Base-by-base conservation (phyloP, 768 basidiomycete species). In the Solioccasus polychromus region DNA sequence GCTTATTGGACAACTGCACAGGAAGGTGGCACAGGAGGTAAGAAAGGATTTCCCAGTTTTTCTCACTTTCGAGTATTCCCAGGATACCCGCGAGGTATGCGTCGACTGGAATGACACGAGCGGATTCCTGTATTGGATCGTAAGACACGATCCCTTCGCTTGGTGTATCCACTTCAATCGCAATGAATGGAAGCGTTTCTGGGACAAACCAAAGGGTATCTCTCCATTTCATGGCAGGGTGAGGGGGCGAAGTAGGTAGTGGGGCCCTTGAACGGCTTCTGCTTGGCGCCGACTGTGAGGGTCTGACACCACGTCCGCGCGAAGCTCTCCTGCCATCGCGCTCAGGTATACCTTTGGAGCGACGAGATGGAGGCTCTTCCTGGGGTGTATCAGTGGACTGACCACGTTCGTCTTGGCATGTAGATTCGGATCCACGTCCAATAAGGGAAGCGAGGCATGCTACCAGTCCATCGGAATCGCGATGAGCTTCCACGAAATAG, bases 21-120 rank as follows among this genome's bases (percentile, higher is more conserved):
- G 96, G 94, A 0, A 99, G 75, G 68, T 95, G 88, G 59, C 88
- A 92, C 5, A 99, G 74, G 5, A 93, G 73, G 58, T 96, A 98
- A 2, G 92, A 92, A 10, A 96, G 74, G 31, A 98, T 73, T 47
- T 98, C 96, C 94, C 95, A 98, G 50, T 84, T 89, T 36, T 73
- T 78, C 57, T 93, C 92, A 32, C 73, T 72, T 46, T 84, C 78
- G 31, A 98, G 66, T 49, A 96, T 75, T 3, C 69, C 70, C 41
- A 82, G 68, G 36, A 98, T 55, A 12, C 74, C 74, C 9, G 59
- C 56, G 5, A 98, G 73, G 60, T 95, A 93, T 36, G 72, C 62
- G 5, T 92, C 92, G 5, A 92, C 72, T 1, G 85, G 87, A 2
- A 99, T 69, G 47, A 85, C 71, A 11, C 73, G 60, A 24, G 63